phyloP scores from a whole-genome alignment of 208 protist species.

The Endotrypanum monterogeii region DNA sequence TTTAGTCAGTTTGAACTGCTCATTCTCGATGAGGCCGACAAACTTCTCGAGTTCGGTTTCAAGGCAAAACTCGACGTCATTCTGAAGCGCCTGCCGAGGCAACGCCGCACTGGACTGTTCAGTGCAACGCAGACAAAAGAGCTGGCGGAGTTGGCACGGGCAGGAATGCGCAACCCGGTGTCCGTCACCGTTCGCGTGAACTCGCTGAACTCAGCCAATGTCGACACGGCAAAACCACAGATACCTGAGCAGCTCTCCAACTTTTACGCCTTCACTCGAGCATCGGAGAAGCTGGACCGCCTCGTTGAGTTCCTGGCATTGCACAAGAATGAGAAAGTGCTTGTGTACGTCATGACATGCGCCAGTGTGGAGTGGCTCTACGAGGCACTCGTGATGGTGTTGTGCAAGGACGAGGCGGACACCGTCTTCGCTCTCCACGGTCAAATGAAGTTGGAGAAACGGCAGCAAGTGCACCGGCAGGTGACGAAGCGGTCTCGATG shows the following conservation, averaged over 20 bases:
- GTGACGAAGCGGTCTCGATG: conserved; percentile 60
- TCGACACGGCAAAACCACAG: conserved; percentile 71
- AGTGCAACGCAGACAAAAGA: conserved; percentile 94
- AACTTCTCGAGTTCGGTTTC: conserved; percentile 94
- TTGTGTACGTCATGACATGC: conserved; percentile 94
- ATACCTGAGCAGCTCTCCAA: conserved; percentile 89
- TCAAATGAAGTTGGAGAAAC: conserved; percentile 90
- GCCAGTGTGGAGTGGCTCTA: conserved; percentile 92
- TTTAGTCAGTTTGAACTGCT: conserved; percentile 88
- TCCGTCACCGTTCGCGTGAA: conserved; percentile 82
- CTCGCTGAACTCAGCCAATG: conserved; percentile 44
- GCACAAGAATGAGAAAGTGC: conserved; percentile 77
- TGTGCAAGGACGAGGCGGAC: conserved; percentile 60
- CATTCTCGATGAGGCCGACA: conserved; percentile 94
- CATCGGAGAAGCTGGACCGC: conserved; percentile 88
- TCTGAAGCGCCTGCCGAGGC: conserved; percentile 88
- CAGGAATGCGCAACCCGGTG: conserved; percentile 92
- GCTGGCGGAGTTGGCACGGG: conserved; percentile 84
- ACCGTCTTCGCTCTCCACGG: conserved; percentile 91
- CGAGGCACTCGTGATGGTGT: conserved; percentile 63
- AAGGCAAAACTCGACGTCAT: conserved; percentile 91
- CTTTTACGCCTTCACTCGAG: conserved; percentile 78
- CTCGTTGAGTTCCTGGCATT: conserved; percentile 74
- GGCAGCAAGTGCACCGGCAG: conserved; percentile 78
- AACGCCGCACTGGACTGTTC: conserved; percentile 93